Base-by-base conservation (phyloP, 208 protist species). In the Plasmodiophora brassicae region DNA sequence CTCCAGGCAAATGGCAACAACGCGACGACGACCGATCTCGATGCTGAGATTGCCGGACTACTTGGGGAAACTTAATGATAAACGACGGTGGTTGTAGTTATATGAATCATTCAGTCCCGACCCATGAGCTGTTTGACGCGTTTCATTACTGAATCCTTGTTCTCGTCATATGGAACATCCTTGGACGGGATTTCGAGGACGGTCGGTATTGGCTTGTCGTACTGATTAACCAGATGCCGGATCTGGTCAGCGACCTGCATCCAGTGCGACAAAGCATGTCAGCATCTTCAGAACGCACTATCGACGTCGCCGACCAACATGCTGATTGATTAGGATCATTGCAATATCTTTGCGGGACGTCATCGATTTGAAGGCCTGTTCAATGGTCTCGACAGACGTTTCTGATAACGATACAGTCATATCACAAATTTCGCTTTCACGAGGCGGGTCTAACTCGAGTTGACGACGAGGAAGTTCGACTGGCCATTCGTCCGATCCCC, bases 121-220 rank as follows among this genome's bases (percentile, higher is more conserved):
- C 65, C 65, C 65, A 86, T 46, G 20, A 86, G 28, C 83, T 86
- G 38, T n/a, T 54, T 86, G 25, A 86, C 83, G 38, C 83, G 83
- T n/a, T 45, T 45, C 83, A 86, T 86, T 25, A 86, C 45, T 8
- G 83, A 53, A 53, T 86, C 83, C 41, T 86, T 45, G 45, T 86
- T 53, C 83, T 86, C 83, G n/a, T 86, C 83, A 45, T 86, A 86
- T 28, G 83, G 83, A 14, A 54, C 20, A 53, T 86, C 83, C 41
- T 86, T 86, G 8, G 44, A n/a, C 45, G 83, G 83, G 8, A 86
- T 86, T n/a, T 86, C 83, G n/a, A 86, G 39, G 1, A 86, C 41
- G 1, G 83, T 53, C 32, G 83, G 83, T 8, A 86, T 86, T n/a
- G 45, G 20, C 45, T 86, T 86, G 8, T 86, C 83, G 41, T 86